Evolutionary conservation across 176 grass and related monocot species (phyloP).

Genomic region (Carex littledalei): DNA sequence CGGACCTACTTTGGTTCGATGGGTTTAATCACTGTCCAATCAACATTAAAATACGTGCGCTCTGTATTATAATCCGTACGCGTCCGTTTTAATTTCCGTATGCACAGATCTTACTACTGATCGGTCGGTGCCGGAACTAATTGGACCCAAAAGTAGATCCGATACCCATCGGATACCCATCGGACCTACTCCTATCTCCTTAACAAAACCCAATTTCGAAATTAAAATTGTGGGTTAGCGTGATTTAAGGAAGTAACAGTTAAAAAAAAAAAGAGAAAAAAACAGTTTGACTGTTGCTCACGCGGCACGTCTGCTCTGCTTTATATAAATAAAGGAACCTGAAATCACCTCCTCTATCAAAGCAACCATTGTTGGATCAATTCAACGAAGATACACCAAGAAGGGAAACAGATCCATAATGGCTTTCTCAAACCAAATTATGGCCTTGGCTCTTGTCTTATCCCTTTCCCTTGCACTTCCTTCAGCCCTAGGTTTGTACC

Average conservation of each 20-base stretch:
- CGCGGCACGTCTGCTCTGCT: not conserved
- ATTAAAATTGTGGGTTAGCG: not conserved
- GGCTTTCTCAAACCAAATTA: constrained; percentile 27
- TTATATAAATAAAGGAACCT: not conserved
- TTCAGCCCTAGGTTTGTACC: constrained; percentile 34
- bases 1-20: too few relatives aligned
- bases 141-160: too few relatives aligned
- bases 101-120: too few relatives aligned
- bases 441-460: constrained; percentile 14
- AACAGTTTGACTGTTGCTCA: not conserved
- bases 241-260: not conserved
- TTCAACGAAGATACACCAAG: not conserved
- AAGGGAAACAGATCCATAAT: constrained; percentile 26
- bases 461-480: constrained; percentile 33
- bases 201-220: too few relatives aligned
- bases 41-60: too few relatives aligned
- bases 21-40: too few relatives aligned
- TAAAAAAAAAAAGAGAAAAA: not conserved
- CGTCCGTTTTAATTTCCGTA: too few relatives aligned
- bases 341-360: not conserved
- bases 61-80: too few relatives aligned
- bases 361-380: constrained; percentile 12
- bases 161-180: too few relatives aligned
- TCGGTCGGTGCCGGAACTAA: too few relatives aligned
- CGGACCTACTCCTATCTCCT: too few relatives aligned